Evolutionary conservation across 208 protist species (phyloP).

Genomic region (Porcisia hertigi): DNA sequence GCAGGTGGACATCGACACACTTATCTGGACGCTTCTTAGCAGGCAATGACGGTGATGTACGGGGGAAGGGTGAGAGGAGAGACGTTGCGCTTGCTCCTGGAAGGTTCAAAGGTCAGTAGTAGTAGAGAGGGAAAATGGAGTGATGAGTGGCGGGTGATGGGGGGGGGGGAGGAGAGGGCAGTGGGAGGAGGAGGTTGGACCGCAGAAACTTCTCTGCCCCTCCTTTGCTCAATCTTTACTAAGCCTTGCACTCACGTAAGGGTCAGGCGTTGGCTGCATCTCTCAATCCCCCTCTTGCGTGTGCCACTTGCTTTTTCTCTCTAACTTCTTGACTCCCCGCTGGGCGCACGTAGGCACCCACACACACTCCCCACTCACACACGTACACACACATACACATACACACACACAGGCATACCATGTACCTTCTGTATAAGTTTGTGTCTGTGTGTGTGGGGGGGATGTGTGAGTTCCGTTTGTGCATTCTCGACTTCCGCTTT

Average conservation of each 20-base stretch:
- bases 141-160: background rate
- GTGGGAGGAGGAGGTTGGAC: background rate
- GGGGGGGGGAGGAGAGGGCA: background rate
- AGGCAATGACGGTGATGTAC: background rate
- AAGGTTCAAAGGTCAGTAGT: background rate
- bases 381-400: slow-evolving; percentile 1
- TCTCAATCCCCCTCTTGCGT: background rate
- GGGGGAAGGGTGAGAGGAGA: background rate
- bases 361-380: background rate
- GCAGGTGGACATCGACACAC: background rate
- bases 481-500: slow-evolving; percentile 1
- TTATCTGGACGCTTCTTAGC: background rate
- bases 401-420: background rate
- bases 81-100: background rate
- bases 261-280: background rate
- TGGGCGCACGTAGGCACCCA: background rate
- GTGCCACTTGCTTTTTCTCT: background rate
- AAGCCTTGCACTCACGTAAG: background rate
- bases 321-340: background rate
- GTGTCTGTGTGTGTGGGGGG: background rate
- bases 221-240: background rate
- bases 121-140: no score
- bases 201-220: background rate
- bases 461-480: background rate
- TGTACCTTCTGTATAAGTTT: background rate